These are phyloP conservation scores for Ambrosia trifida DNA, from an alignment of 129 eudicot genomes.

Conservation along the genomic window DNA sequence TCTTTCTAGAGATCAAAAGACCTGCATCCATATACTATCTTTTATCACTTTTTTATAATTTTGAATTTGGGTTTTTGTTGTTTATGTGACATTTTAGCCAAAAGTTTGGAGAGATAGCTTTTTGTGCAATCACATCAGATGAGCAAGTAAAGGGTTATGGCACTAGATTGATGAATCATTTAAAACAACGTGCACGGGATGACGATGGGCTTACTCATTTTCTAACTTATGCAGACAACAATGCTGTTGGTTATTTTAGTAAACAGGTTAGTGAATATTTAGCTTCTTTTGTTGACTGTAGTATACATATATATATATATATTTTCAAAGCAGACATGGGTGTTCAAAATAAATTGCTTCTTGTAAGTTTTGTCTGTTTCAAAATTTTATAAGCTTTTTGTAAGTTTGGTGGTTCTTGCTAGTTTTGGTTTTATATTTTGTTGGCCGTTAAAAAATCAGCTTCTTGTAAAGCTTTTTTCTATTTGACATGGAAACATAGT, in stretches of 20 bases:
- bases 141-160: slow-evolving; percentile 99
- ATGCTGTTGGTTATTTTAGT: slow-evolving; percentile 97
- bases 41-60: slow-evolving; percentile 13
- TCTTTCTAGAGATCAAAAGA: background rate
- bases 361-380: background rate
- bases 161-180: slow-evolving; percentile 92
- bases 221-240: slow-evolving; percentile 95
- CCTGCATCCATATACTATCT: background rate
- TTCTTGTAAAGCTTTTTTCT: too few species aligned
- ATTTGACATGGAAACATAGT: too few species aligned
- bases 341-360: slow-evolving; percentile 15
- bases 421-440: too few species aligned
- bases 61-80: slow-evolving; percentile 25
- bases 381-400: background rate
- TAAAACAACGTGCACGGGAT: slow-evolving; percentile 95
- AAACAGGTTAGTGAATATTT: slow-evolving; percentile 66
- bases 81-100: slow-evolving; percentile 51
- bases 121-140: slow-evolving; percentile 96
- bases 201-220: slow-evolving; percentile 94
- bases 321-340: slow-evolving; percentile 1
- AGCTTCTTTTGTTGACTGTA: background rate
- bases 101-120: slow-evolving; percentile 97
- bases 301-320: too few species aligned
- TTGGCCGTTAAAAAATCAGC: background rate
- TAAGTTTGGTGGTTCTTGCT: background rate